These are phyloP conservation scores for Haemoproteus tartakovskyi DNA, from an alignment of 169 alveolate genomes.

Conservation along the genomic window DNA sequence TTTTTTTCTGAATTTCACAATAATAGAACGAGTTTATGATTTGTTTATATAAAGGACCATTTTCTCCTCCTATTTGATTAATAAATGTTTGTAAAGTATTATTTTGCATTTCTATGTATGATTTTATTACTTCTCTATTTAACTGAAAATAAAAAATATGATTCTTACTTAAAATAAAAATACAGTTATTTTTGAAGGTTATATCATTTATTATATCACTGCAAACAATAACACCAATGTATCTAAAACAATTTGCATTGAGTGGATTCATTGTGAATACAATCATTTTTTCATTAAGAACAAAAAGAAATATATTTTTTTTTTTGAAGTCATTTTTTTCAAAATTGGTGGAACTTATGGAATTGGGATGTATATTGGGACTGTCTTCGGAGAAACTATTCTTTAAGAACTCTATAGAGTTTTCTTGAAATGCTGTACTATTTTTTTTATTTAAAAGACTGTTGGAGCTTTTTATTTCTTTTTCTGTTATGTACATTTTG, in stretches of 20 bases:
- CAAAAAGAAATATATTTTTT: slow-evolving; percentile 33
- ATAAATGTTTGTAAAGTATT: slow-evolving; percentile 38
- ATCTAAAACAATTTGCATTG: slow-evolving; percentile 41
- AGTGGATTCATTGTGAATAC: slow-evolving; percentile 45
- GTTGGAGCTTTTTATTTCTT: no score
- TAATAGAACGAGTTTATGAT: slow-evolving; percentile 57
- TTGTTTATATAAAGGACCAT: slow-evolving; percentile 19
- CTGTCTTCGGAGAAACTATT: not conserved
- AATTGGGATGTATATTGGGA: not conserved
- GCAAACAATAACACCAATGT: slow-evolving; percentile 38
- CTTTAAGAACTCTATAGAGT: no score
- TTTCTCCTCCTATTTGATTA: slow-evolving; percentile 56
- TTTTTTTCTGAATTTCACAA: slow-evolving; percentile 65
- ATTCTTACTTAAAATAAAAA: slow-evolving; percentile 42
- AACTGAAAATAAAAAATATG: slow-evolving; percentile 36
- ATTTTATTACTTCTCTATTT: slow-evolving; percentile 4
- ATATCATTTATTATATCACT: slow-evolving; percentile 37
- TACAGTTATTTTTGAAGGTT: slow-evolving; percentile 14
- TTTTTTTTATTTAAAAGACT: no score
- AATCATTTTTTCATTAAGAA: slow-evolving; percentile 54
- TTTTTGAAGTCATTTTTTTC: slow-evolving; percentile 10
- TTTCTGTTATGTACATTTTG: no score
- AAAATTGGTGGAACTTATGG: not conserved
- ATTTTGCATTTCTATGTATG: slow-evolving; percentile 31
- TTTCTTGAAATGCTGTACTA: no score